These are phyloP conservation scores for Penicillium tannophilum DNA, from an alignment of 495 filamentous ascomycete species.

Conservation along the genomic window DNA sequence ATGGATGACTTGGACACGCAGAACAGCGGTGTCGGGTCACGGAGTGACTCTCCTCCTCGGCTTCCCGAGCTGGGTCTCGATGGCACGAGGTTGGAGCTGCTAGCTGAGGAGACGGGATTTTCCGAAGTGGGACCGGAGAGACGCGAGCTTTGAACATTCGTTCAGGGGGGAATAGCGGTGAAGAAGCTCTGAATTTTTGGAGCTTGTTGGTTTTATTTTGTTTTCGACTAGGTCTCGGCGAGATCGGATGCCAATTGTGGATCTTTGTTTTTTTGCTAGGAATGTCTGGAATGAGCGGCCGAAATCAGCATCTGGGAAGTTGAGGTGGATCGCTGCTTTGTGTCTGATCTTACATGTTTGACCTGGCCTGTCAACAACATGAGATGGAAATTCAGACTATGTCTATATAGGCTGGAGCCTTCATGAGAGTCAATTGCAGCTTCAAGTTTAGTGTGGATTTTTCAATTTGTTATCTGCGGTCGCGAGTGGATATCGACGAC, in stretches of 20 bases:
- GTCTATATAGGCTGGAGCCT: background rate
- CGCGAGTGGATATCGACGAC: background rate
- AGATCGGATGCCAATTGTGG: background rate
- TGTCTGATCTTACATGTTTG: background rate
- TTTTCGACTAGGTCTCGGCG: background rate
- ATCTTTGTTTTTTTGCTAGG: background rate
- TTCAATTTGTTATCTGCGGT: background rate
- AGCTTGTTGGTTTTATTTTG: background rate
- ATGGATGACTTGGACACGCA: background rate
- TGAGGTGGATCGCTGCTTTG: background rate
- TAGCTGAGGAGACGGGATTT: constrained; percentile 2
- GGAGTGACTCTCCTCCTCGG: constrained; percentile 1
- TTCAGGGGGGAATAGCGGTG: background rate
- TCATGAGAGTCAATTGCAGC: background rate
- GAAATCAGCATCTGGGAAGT: background rate
- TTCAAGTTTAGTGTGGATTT: background rate
- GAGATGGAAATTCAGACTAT: background rate
- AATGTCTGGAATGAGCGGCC: background rate
- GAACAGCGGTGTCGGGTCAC: background rate
- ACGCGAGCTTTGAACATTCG: background rate
- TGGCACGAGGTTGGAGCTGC: background rate
- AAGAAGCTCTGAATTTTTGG: background rate
- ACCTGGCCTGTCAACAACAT: too few relatives aligned
- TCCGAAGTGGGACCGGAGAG: background rate
- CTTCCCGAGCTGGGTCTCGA: constrained; percentile 6